These are phyloP conservation scores for Heliamphora pulchella DNA, from an alignment of 179 eudicot species.

Conservation along the genomic window DNA sequence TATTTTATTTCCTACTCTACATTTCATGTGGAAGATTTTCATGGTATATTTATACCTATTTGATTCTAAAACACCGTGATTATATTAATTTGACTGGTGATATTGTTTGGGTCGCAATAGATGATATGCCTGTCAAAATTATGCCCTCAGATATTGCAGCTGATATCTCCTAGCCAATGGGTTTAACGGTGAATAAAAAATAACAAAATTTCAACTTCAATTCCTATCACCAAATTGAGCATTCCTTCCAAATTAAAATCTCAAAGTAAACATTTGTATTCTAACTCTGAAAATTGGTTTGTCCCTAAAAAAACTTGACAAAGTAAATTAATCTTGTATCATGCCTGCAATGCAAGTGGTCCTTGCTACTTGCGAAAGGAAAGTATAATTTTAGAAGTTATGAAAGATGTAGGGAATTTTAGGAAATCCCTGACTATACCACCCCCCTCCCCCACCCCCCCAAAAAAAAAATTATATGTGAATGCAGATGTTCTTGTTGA, in stretches of 20 bases:
- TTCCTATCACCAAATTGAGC: background rate
- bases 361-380: background rate
- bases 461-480: no score
- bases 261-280: background rate
- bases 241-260: background rate
- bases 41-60: no score
- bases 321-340: background rate
- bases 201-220: background rate
- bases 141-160: no score
- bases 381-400: no score
- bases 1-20: no score
- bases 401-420: background rate
- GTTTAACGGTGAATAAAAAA: background rate
- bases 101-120: no score
- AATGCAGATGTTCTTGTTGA: background rate
- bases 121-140: no score
- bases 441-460: no score
- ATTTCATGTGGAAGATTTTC: no score
- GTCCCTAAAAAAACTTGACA: background rate
- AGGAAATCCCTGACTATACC: background rate
- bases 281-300: background rate
- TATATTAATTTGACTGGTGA: no score
- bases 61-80: no score
- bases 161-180: background rate
- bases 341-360: background rate